Conservation (phyloP, 345 rosid species). For the Hypericum perforatum region DNA sequence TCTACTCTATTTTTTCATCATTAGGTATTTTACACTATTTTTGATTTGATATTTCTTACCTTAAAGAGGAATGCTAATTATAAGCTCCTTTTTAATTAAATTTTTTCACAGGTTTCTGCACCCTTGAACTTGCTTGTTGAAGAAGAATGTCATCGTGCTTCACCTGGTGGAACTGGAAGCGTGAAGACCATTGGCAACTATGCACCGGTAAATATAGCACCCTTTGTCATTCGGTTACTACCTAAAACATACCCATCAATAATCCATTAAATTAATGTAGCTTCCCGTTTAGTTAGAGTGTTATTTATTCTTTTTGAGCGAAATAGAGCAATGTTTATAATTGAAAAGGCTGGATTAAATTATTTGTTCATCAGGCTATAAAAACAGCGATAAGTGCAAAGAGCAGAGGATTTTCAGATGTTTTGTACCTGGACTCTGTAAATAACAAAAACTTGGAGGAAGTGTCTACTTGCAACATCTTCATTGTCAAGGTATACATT, state of each 20-base stretch:
- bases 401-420: slow-evolving; percentile 69
- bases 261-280: too few species aligned
- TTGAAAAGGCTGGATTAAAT: neutral
- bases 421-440: slow-evolving; percentile 70
- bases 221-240: neutral
- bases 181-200: slow-evolving; percentile 55
- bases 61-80: too few species aligned
- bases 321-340: neutral
- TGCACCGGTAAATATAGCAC: slow-evolving; percentile 45
- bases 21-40: too few species aligned
- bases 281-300: too few species aligned
- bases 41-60: too few species aligned
- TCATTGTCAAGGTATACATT: slow-evolving; percentile 52
- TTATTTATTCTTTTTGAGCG: neutral
- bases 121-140: slow-evolving; percentile 55
- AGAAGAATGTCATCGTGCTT: slow-evolving; percentile 49
- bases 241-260: too few species aligned
- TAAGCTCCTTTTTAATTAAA: too few species aligned
- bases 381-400: slow-evolving; percentile 57
- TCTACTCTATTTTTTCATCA: neutral
- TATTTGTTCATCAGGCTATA: slow-evolving; percentile 36
- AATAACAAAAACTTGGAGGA: slow-evolving; percentile 60
- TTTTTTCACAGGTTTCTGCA: slow-evolving; percentile 34
- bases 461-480: slow-evolving; percentile 77
- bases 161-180: slow-evolving; percentile 59